These are phyloP conservation scores for Penicillium italicum DNA, from an alignment of 2,329 filamentous ascomycete genomes.

Conservation along the genomic window DNA sequence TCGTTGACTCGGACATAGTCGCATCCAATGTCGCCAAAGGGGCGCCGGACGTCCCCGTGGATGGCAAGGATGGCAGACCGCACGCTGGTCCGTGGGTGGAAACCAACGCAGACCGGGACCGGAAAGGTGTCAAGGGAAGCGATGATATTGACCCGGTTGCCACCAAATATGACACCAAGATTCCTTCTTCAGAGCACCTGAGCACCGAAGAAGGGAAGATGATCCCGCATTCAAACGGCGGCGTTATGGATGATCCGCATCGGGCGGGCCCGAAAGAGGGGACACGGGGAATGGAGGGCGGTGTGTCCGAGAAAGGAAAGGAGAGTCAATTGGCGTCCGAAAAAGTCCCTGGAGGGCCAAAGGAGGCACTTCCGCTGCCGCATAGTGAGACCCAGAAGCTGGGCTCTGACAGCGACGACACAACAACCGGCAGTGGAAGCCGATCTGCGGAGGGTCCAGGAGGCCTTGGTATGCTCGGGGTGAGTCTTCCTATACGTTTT, in stretches of 20 bases:
- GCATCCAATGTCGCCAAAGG: constrained; percentile 42
- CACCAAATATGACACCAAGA: constrained; percentile 23
- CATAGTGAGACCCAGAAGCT: constrained; percentile 75
- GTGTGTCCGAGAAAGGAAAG: constrained; percentile 83
- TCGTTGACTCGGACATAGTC: constrained; percentile 18
- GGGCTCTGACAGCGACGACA: constrained; percentile 32
- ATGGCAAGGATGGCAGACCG: constrained; percentile 89
- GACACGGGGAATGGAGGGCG: constrained; percentile 82
- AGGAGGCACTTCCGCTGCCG: constrained; percentile 77
- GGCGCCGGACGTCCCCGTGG: constrained; percentile 80
- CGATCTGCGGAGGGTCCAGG: constrained; percentile 44
- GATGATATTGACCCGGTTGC: constrained; percentile 36
- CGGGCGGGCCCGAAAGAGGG: constrained; percentile 73
- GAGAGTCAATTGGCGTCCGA: constrained; percentile 65
- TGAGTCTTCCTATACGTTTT: constrained; percentile 32
- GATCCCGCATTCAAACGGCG: constrained; percentile 60
- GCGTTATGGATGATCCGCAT: constrained; percentile 89
- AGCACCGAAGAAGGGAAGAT: constrained; percentile 40
- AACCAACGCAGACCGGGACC: constrained; percentile 47
- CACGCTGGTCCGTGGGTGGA: constrained; percentile 73
- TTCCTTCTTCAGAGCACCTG: constrained; percentile 30
- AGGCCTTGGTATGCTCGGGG: constrained; percentile 52
- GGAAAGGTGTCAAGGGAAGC: constrained; percentile 37
- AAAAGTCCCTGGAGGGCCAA: constrained; percentile 77
- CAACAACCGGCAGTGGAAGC: constrained; percentile 35